A percentile compares a stretch with the other conserved stretches of the same genome.
Evolutionary conservation across 805 yeast genomes (phyloP).

Genomic region (Wickerhamiella australiensis): DNA sequence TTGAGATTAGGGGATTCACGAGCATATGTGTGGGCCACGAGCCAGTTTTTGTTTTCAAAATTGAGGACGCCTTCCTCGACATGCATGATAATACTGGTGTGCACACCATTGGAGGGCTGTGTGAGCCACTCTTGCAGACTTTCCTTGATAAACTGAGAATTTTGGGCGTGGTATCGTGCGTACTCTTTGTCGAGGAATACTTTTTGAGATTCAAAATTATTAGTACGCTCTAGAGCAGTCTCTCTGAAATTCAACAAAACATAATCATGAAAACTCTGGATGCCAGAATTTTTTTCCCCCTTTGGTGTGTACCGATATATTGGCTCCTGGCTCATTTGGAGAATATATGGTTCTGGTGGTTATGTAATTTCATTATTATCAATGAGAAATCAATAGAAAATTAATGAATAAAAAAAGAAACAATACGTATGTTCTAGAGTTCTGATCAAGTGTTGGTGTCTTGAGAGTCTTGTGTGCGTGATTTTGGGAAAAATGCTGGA

Average conservation of each 20-base stretch:
- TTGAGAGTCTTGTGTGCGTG: too few relatives aligned
- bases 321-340: background rate
- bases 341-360: background rate
- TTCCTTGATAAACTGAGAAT: background rate
- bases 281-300: background rate
- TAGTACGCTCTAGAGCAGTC: background rate
- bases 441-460: too few relatives aligned
- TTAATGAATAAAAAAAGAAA: too few relatives aligned
- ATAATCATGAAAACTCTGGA: background rate
- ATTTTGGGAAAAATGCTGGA: too few relatives aligned
- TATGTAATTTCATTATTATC: background rate
- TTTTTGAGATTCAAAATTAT: background rate
- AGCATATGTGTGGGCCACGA: conserved; percentile 25
- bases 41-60: conserved; percentile 13
- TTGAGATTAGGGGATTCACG: conserved; percentile 30
- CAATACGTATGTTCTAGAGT: too few relatives aligned
- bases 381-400: too few relatives aligned
- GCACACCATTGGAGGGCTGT: background rate
- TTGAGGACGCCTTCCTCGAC: background rate
- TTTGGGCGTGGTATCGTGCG: background rate
- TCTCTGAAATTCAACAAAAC: background rate
- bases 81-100: background rate
- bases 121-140: background rate
- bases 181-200: background rate
- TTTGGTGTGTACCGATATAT: conserved; percentile 1